Evolutionary conservation across 306 rosid species (phyloP).

Genomic region (Oxytropis ochrocephala): DNA sequence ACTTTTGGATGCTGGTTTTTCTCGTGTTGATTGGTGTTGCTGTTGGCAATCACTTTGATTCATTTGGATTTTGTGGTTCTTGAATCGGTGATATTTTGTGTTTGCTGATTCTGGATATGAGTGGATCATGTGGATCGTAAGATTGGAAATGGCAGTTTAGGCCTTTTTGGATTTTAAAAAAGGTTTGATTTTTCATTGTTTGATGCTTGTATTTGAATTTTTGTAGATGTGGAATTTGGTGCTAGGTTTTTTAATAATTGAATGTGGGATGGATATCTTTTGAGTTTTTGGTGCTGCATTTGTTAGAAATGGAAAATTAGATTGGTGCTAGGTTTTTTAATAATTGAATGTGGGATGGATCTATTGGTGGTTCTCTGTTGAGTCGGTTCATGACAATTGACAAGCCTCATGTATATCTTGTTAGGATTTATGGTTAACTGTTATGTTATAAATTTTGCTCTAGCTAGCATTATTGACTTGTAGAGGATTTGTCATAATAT

Average conservation of each 20-base stretch:
- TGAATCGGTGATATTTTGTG: neutral
- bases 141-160: neutral
- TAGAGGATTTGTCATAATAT: neutral
- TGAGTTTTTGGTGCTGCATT: neutral
- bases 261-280: neutral
- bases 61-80: neutral
- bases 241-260: neutral
- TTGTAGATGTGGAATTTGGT: neutral
- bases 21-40: neutral
- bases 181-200: neutral
- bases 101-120: neutral
- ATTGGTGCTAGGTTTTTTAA: no score
- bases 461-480: neutral
- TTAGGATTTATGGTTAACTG: neutral
- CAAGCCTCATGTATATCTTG: neutral
- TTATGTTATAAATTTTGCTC: neutral
- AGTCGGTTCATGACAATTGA: neutral
- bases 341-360: neutral
- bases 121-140: constrained; percentile 9
- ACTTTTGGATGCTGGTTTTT: constrained; percentile 1
- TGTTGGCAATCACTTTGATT: neutral
- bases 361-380: neutral
- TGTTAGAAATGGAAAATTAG: neutral
- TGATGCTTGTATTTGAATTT: constrained; percentile 1
- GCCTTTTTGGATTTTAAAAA: neutral